Evolutionary conservation across 2,329 filamentous ascomycete genomes (phyloP).

Genomic region (Xylaria sp.): DNA sequence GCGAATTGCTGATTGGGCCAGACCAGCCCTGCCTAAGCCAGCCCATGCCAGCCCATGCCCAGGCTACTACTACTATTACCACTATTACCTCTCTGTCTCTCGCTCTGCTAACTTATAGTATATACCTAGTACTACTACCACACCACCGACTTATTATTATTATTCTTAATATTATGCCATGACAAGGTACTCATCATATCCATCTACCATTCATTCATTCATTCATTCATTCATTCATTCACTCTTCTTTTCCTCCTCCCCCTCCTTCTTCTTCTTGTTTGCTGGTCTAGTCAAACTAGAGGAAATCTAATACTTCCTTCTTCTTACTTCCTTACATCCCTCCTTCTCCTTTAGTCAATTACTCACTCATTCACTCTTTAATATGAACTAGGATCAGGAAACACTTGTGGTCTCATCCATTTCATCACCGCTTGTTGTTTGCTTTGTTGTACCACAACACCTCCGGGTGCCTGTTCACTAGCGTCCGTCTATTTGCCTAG

Average conservation of each 20-base stretch:
- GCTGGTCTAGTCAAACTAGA: neutral
- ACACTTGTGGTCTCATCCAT: neutral
- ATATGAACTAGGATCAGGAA: neutral
- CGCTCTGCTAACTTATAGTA: neutral
- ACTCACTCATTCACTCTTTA: neutral
- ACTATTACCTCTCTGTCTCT: neutral
- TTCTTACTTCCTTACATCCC: neutral
- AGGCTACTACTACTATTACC: slow-evolving; percentile 13
- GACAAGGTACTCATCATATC: neutral
- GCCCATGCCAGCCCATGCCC: slow-evolving; percentile 22
- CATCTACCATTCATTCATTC: neutral
- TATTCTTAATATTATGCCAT: too few species aligned
- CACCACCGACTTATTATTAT: neutral
- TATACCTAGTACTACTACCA: neutral
- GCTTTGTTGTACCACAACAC: neutral
- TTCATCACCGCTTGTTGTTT: neutral
- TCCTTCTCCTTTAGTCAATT: neutral
- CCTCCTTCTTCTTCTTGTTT: neutral
- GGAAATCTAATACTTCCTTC: neutral
- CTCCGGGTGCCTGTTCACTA: neutral
- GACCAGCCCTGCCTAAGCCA: slow-evolving; percentile 30
- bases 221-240: neutral
- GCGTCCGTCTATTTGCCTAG: neutral
- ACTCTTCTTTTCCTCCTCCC: too few species aligned
- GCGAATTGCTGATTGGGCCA: slow-evolving; percentile 39